phyloP scores from a whole-genome alignment of 352 stramenopile genomes.

The Pythium volutum region DNA sequence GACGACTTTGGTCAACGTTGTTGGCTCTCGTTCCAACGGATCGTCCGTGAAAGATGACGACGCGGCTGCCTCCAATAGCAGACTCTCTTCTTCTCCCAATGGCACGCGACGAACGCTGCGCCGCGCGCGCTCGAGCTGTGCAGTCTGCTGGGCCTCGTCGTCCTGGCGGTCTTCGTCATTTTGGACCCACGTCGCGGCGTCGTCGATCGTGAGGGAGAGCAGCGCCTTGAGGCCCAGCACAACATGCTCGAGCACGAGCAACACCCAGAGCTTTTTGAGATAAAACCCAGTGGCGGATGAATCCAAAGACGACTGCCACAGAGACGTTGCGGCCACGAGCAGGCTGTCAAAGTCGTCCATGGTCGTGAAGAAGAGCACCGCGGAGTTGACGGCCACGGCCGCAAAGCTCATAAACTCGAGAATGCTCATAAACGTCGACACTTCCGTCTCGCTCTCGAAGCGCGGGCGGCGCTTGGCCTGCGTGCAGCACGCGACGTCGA shows the following conservation, averaged over 20 bases:
- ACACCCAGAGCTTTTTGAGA: conserved; percentile 56
- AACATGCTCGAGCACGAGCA: conserved; percentile 63
- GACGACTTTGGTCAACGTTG: conserved; percentile 20
- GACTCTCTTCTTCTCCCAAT: not conserved
- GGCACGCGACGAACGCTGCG: not conserved
- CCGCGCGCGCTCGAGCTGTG: conserved; percentile 12
- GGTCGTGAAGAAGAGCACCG: conserved; percentile 69
- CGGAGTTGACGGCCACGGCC: conserved; percentile 72
- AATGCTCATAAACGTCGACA: conserved; percentile 90
- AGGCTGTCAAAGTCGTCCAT: conserved; percentile 62
- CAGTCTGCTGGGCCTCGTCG: conserved; percentile 33
- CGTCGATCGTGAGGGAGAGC: conserved; percentile 61
- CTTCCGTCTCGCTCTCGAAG: conserved; percentile 80
- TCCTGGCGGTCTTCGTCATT: conserved; percentile 61
- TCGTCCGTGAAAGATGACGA: not conserved
- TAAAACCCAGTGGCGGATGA: conserved; percentile 20
- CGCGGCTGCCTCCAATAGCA: not conserved
- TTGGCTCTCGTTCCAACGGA: not conserved
- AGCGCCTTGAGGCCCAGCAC: conserved; percentile 64
- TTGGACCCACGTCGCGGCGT: conserved; percentile 68
- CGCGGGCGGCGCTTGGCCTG: conserved; percentile 67
- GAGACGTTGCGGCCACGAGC: conserved; percentile 18
- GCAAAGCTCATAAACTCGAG: conserved; percentile 91
- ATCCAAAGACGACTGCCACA: not conserved
- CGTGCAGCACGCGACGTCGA: conserved; percentile 81